Conservation (phyloP, 2,329 filamentous ascomycete genomes). For the Alternaria brassicicola region DNA sequence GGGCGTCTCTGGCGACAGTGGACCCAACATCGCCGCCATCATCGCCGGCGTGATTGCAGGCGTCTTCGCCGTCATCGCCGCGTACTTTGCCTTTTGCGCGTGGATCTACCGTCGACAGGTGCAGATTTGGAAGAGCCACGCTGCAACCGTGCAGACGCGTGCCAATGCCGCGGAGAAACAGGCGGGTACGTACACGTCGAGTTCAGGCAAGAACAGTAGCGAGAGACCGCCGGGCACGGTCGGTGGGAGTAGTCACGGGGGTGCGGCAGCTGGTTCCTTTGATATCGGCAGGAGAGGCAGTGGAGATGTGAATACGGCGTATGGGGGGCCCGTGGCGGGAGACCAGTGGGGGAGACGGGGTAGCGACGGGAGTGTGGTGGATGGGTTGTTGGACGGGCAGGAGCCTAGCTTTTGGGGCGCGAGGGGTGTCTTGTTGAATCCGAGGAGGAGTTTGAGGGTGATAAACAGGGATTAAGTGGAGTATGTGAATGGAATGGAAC, state of each 20-base stretch:
- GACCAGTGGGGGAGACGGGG: constrained; percentile 42
- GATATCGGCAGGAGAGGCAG: constrained; percentile 22
- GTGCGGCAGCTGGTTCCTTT: constrained; percentile 27
- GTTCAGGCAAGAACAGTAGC: constrained; percentile 30
- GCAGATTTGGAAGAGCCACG: constrained; percentile 71
- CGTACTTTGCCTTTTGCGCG: constrained; percentile 72
- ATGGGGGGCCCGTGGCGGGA: constrained; percentile 26
- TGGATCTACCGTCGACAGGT: constrained; percentile 77
- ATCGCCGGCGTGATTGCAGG: constrained; percentile 68
- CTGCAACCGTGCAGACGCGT: constrained; percentile 68
- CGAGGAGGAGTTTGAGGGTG: constrained; percentile 70
- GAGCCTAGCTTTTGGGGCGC: constrained; percentile 73
- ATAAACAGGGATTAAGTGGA: constrained; percentile 63
- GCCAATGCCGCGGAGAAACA: constrained; percentile 49
- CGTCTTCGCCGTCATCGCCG: constrained; percentile 65
- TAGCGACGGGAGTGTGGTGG: constrained; percentile 57
- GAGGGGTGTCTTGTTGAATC: constrained; percentile 67
- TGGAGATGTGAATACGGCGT: constrained; percentile 17
- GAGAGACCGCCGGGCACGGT: constrained; percentile 29
- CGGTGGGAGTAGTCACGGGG: constrained; percentile 20
- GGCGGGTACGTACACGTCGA: constrained; percentile 33
- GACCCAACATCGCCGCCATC: constrained; percentile 61
- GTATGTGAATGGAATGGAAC: neutral
- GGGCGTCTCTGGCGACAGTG: constrained; percentile 29
- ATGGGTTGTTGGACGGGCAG: constrained; percentile 65